Conservation (phyloP, 2,329 filamentous ascomycete genomes). For the Fusarium sp. region DNA sequence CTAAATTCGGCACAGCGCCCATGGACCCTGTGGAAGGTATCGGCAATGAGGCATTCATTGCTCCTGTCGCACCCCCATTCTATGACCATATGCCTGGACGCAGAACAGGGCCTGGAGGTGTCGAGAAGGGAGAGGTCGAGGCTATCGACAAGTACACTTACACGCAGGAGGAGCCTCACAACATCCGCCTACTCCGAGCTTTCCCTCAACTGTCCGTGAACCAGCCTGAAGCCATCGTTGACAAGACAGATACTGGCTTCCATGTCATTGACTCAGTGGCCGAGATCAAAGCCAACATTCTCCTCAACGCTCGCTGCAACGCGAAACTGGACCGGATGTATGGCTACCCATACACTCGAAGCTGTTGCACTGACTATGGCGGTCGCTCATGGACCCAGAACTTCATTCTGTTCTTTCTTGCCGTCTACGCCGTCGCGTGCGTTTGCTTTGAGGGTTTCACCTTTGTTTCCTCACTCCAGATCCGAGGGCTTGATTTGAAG, state of each 20-base stretch:
- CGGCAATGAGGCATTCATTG: conserved; percentile 48
- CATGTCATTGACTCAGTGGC: conserved; percentile 50
- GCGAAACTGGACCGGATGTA: conserved; percentile 49
- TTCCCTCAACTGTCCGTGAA: conserved; percentile 39
- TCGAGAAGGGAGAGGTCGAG: conserved; percentile 43
- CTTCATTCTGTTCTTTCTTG: conserved; percentile 36
- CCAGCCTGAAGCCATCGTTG: conserved; percentile 39
- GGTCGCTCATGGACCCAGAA: conserved; percentile 39
- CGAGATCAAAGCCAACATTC: conserved; percentile 54
- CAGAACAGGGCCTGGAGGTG: conserved; percentile 34
- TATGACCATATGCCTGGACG: conserved; percentile 33
- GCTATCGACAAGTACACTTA: conserved; percentile 38
- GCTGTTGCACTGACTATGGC: conserved; percentile 65
- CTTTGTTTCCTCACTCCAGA: conserved; percentile 26
- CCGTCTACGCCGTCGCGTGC: conserved; percentile 37
- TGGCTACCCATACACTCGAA: conserved; percentile 60
- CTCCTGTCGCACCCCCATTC: conserved; percentile 44
- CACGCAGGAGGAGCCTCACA: conserved; percentile 22
- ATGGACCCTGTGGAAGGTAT: conserved; percentile 45
- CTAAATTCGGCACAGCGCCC: conserved; percentile 30
- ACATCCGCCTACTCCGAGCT: conserved; percentile 35
- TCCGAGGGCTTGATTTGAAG: conserved; percentile 40
- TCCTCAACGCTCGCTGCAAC: conserved; percentile 67
- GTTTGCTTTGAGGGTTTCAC: conserved; percentile 31
- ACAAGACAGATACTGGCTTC: conserved; percentile 43